Base-by-base conservation (phyloP, 2,329 filamentous ascomycete species). In the Rutstroemia sp. region DNA sequence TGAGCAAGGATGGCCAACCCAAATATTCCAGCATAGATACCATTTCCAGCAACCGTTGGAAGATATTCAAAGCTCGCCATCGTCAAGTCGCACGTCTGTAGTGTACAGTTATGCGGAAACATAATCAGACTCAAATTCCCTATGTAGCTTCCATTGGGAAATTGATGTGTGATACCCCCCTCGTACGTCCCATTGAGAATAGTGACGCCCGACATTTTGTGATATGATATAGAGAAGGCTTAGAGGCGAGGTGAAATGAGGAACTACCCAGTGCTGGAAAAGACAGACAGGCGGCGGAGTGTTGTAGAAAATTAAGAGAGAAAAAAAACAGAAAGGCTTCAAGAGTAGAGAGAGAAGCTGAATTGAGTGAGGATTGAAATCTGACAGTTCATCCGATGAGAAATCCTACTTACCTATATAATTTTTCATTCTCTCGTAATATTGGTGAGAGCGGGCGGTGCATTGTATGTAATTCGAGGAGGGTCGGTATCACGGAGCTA, bases 31-130 rank as follows among this genome's bases (percentile, higher is more conserved):
- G 75, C 70, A 66, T 81, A 79, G 64, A 83, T 78, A 62, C 75
- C 71, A 67, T 82, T 81, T 61, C 79, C 76, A 48, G 76, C 76
- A n/a, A 75, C 65, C 62, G 79, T 81, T 6, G 81, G 81, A 37
- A 74, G 73, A 69, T 84, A 84, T 48, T 82, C 63, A 83, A 77
- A 56, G 73, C 75, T 3, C 76, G 82, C 6, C 76, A 76, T 54
- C 78, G 67, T 66, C 80, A 83, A 19, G 77, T 81, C 6, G 79
- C 65, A 68, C 10, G 65, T 68, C 4, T 64, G 21, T n/a, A 67
- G 53, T 9, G 65, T 68, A 51, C 65, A 68, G 25, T 67, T 53
- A 1, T 58, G 1, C 1, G 64, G 61, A 16, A 61, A 48, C 3
- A 47, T 37, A 17, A 63, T 44, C 8, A 68, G 59, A 12, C 65